phyloP scores from a whole-genome alignment of 1,139 yeast genomes.

The Chernovozyma aurita region DNA sequence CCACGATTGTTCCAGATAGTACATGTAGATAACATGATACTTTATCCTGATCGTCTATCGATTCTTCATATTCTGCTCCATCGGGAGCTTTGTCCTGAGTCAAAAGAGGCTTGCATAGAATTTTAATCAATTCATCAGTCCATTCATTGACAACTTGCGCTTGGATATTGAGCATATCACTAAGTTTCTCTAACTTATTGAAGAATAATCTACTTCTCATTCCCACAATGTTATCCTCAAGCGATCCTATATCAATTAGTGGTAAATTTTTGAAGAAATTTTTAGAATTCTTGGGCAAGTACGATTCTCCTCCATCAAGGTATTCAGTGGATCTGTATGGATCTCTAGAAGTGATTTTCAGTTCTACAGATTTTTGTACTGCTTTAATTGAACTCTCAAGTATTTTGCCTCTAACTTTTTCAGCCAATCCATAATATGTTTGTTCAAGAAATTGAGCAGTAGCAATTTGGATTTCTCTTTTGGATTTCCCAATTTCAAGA shows the following conservation, averaged over 20 bases:
- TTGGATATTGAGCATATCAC: slow-evolving; percentile 50
- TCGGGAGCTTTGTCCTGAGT: slow-evolving; percentile 48
- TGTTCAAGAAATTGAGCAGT: slow-evolving; percentile 21
- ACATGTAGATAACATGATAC: slow-evolving; percentile 63
- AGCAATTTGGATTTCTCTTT: slow-evolving; percentile 4
- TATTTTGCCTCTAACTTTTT: slow-evolving; percentile 49
- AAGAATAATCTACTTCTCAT: slow-evolving; percentile 19
- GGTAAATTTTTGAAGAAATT: slow-evolving; percentile 32
- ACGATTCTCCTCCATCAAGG: slow-evolving; percentile 27
- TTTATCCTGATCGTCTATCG: slow-evolving; percentile 69
- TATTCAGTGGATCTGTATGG: slow-evolving; percentile 10
- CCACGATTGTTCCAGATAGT: slow-evolving; percentile 51
- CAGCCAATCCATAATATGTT: slow-evolving; percentile 60
- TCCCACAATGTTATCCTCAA: slow-evolving; percentile 15
- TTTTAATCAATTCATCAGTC: slow-evolving; percentile 40
- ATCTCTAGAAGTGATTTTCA: slow-evolving; percentile 25
- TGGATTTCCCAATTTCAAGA: slow-evolving; percentile 6
- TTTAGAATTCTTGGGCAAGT: slow-evolving; percentile 34
- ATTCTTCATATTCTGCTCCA: slow-evolving; percentile 75
- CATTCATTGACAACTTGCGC: slow-evolving; percentile 53
- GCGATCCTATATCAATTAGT: slow-evolving; percentile 13
- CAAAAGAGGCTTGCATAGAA: slow-evolving; percentile 45
- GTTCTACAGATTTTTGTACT: slow-evolving; percentile 23
- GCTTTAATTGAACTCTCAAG: slow-evolving; percentile 41
- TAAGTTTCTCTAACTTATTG: slow-evolving; percentile 19